These are phyloP conservation scores for Alternaria sp. DNA, from an alignment of 2,329 filamentous ascomycete species.

Conservation along the genomic window DNA sequence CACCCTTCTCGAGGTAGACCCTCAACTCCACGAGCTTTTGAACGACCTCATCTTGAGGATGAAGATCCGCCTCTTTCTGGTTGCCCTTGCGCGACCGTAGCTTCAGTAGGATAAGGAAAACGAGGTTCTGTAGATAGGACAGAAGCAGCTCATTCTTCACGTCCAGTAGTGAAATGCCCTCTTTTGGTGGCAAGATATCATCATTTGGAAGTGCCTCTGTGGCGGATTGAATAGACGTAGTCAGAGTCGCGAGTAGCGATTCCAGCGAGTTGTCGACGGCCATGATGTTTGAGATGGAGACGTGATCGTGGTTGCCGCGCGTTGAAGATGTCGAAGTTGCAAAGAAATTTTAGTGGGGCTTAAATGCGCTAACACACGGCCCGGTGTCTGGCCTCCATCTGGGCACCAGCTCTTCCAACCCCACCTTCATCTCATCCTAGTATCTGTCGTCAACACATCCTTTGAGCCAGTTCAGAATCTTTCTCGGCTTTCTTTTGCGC, in stretches of 20 bases:
- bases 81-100: conserved; percentile 59
- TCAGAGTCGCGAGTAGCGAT: conserved; percentile 55
- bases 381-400: background rate
- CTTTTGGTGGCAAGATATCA: conserved; percentile 73
- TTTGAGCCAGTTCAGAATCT: background rate
- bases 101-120: conserved; percentile 85
- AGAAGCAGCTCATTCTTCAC: conserved; percentile 97
- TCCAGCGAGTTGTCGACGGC: conserved; percentile 52
- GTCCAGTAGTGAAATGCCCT: conserved; percentile 94
- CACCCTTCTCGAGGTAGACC: conserved; percentile 92
- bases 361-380: background rate
- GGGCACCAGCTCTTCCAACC: background rate
- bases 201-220: conserved; percentile 62
- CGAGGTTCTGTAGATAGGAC: conserved; percentile 93
- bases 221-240: conserved; percentile 72
- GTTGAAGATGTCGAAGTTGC: conserved; percentile 12
- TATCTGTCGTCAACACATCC: background rate
- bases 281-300: conserved; percentile 33
- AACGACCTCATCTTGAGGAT: conserved; percentile 73
- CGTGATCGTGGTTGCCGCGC: conserved; percentile 13
- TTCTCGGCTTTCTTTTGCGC: background rate
- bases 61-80: conserved; percentile 48
- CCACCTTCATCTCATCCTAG: background rate
- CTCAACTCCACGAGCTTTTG: conserved; percentile 89
- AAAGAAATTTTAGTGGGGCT: conserved; percentile 28